These are phyloP conservation scores for Ulota crispa DNA, from an alignment of 225 moss, liverwort and hornwort species.

Conservation along the genomic window DNA sequence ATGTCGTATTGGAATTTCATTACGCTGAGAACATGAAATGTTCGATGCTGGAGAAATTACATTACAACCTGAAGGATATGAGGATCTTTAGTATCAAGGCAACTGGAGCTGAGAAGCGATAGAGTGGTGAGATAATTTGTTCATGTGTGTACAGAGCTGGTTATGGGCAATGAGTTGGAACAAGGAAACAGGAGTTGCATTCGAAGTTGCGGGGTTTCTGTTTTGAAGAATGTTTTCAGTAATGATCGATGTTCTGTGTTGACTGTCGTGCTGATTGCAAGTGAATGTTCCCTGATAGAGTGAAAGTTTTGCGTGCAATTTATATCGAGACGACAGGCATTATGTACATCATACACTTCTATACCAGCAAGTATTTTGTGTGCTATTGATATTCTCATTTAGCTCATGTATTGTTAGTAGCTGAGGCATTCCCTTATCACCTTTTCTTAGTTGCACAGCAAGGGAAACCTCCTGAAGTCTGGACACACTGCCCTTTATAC, in stretches of 20 bases:
- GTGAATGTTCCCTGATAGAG: background rate
- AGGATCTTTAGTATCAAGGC: background rate
- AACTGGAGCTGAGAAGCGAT: background rate
- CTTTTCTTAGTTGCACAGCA: background rate
- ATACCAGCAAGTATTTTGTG: background rate
- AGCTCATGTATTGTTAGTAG: background rate
- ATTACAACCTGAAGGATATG: background rate
- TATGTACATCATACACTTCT: background rate
- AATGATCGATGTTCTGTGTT: background rate
- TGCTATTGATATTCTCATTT: background rate
- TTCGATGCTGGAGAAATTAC: background rate
- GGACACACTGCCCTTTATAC: background rate
- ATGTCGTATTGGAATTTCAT: background rate
- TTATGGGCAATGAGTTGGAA: background rate
- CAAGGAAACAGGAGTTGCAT: background rate
- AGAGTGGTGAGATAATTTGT: background rate
- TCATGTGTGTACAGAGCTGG: slow-evolving; percentile 4
- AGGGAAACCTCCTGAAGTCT: background rate
- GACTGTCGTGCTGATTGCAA: background rate
- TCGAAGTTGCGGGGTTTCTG: background rate
- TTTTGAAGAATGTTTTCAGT: background rate
- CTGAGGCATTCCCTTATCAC: background rate
- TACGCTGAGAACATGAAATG: background rate
- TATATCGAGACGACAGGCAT: background rate
- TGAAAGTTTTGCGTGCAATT: background rate